Base-by-base conservation (phyloP, 106 monocot species). In the Dioscorea dumetorum region DNA sequence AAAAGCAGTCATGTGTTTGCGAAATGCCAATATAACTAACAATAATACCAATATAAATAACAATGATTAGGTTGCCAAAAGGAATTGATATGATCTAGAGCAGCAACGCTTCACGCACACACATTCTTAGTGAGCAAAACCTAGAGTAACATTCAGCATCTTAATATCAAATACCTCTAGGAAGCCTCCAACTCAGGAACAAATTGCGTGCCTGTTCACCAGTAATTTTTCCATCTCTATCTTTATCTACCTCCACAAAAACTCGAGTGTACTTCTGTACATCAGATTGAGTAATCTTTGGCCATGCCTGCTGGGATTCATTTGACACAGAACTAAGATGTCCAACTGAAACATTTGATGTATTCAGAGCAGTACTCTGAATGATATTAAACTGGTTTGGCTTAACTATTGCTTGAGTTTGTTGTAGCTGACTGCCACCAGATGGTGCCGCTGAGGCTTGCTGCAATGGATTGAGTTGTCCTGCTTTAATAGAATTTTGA, bases 171-270 rank as follows among this genome's bases (percentile, higher is more conserved):
- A 2, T 78, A 99, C 97, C 97, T 99, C 92, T 89, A 61, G 97
- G 92, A 76, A 99, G 92, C 67, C 73, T 99, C 97, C 97, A 99
- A 80, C 97, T 99, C 18, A 99, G 74, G 72, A 99, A 99, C 41
- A 99, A 74, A 63, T 82, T 87, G 12, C 92, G 86, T 32, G 92
- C 97, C 75, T 99, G 69, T 56, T 70, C 69, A 48, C 97, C 97
- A 24, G 97, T 90, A 34, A 99, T 90, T 82, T 84, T 99, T 54
- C 97, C 97, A 85, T 99, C 97, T 79, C 90, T 92, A 57, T 99
- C 97, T 63, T 87, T 99, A 72, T 99, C 97, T 50, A 99, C 97
- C 70, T 89, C 92, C 60, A 81, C 57, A 79, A 99, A 99, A 22
- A 99, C 92, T 57, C 82, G 80, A 33, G 73, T 85, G 71, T 99